A percentile compares a stretch with the other conserved stretches of the same genome.
Conservation (phyloP, 176 grass and related monocot genomes). For the Avena sativa region DNA sequence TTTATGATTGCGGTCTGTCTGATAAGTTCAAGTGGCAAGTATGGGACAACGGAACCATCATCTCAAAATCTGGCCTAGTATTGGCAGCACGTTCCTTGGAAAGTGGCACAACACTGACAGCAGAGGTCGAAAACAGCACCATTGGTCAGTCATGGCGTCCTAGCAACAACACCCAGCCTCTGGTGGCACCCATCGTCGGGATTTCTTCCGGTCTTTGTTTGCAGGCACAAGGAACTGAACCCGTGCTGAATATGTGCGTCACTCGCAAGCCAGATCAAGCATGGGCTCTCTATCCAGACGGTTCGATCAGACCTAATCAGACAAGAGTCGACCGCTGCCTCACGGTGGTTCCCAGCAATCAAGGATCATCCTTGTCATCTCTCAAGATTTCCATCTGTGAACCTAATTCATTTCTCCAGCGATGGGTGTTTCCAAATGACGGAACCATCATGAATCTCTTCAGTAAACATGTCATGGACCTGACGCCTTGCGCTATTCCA, state of each 20-base stretch:
- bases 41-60: too few species aligned
- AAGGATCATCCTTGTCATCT: background rate
- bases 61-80: too few species aligned
- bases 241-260: background rate
- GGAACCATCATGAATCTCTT: background rate
- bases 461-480: background rate
- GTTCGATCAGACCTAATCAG: background rate
- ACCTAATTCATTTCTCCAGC: background rate
- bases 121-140: background rate
- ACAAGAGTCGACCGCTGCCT: background rate
- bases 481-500: too few species aligned
- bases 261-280: background rate
- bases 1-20: too few species aligned
- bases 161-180: background rate
- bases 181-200: background rate
- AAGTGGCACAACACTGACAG: background rate
- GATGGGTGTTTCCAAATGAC: background rate
- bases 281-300: background rate
- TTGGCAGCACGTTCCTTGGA: too few species aligned
- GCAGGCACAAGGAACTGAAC: background rate
- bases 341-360: too few species aligned
- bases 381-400: background rate
- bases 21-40: too few species aligned
- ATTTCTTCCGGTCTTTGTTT: background rate
- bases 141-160: background rate